Evolutionary conservation across 2,329 filamentous ascomycete species (phyloP).

Genomic region (Dendrostoma leiphaemia): DNA sequence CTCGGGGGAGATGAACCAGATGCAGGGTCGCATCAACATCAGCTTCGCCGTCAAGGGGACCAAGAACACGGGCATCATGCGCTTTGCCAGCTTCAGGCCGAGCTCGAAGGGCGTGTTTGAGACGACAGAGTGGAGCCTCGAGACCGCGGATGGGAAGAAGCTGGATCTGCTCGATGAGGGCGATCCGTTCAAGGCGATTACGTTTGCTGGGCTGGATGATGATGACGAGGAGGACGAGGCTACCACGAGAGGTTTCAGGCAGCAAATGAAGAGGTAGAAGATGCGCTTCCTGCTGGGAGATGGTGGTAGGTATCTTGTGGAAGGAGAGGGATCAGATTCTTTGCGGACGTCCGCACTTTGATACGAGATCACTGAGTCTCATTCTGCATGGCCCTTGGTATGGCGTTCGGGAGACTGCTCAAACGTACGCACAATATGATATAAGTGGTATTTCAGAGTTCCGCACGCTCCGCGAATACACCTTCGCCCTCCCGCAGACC

Average conservation of each 20-base stretch:
- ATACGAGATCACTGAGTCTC: too few relatives aligned
- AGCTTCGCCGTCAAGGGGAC: slow-evolving; percentile 83
- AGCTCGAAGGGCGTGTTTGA: slow-evolving; percentile 65
- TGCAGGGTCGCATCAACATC: slow-evolving; percentile 89
- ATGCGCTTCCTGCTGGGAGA: too few relatives aligned
- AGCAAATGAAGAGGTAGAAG: slow-evolving; percentile 33
- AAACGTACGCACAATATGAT: not conserved
- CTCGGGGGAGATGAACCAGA: slow-evolving; percentile 83
- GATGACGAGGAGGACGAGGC: slow-evolving; percentile 36
- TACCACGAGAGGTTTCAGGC: slow-evolving; percentile 47
- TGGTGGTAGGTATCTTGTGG: too few relatives aligned
- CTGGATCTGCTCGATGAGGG: slow-evolving; percentile 73
- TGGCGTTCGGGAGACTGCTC: not conserved
- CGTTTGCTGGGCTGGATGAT: slow-evolving; percentile 28
- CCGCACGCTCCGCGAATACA: not conserved
- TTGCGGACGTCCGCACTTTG: too few relatives aligned
- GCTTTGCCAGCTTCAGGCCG: slow-evolving; percentile 74
- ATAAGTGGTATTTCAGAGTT: not conserved
- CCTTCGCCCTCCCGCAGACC: slow-evolving; percentile 22
- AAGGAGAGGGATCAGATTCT: too few relatives aligned
- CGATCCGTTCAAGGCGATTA: slow-evolving; percentile 64
- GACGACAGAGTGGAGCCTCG: slow-evolving; percentile 87
- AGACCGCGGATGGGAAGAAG: slow-evolving; percentile 56
- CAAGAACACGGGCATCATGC: slow-evolving; percentile 68
- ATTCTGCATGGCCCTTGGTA: not conserved